phyloP scores from a whole-genome alignment of 2,329 filamentous ascomycete genomes.

The Pseudopyrenochaeta lycopersici region DNA sequence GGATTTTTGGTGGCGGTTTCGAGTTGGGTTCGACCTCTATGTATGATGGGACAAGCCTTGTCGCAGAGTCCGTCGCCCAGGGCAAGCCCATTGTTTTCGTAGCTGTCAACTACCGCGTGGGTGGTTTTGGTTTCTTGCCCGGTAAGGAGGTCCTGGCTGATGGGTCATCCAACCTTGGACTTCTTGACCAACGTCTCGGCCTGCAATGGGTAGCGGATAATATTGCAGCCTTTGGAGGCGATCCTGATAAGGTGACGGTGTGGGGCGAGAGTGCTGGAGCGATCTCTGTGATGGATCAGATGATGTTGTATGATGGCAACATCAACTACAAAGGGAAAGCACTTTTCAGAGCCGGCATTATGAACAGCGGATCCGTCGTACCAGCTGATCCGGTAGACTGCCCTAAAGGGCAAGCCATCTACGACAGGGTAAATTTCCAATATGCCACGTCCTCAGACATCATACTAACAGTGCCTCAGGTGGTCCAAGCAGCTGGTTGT shows the following conservation, averaged over 20 bases:
- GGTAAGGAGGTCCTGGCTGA: constrained; percentile 73
- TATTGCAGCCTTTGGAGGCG: constrained; percentile 79
- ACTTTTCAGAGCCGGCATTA: constrained; percentile 79
- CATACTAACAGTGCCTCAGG: constrained; percentile 61
- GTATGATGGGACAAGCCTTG: constrained; percentile 53
- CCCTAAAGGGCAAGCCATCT: constrained; percentile 69
- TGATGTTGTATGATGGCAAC: constrained; percentile 76
- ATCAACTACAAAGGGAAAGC: constrained; percentile 77
- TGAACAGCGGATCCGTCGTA: constrained; percentile 61
- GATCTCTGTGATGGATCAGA: constrained; percentile 80
- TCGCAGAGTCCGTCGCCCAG: constrained; percentile 54
- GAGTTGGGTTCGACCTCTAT: constrained; percentile 48
- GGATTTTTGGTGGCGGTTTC: constrained; percentile 58
- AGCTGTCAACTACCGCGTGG: constrained; percentile 79
- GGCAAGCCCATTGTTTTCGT: constrained; percentile 77
- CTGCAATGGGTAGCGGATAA: constrained; percentile 82
- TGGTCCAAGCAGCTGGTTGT: constrained; percentile 59
- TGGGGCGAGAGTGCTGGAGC: constrained; percentile 70
- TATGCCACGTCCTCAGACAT: constrained; percentile 52
- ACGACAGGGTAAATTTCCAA: constrained; percentile 53
- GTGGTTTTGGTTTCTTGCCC: constrained; percentile 77
- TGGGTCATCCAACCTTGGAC: constrained; percentile 74
- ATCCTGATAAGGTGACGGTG: constrained; percentile 79
- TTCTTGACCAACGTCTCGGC: constrained; percentile 76
- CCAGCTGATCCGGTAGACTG: constrained; percentile 67